A percentile compares a stretch with the other conserved stretches of the same genome.
These are phyloP conservation scores for Manihot esculenta DNA, from an alignment of 441 rosid species.

Conservation along the genomic window DNA sequence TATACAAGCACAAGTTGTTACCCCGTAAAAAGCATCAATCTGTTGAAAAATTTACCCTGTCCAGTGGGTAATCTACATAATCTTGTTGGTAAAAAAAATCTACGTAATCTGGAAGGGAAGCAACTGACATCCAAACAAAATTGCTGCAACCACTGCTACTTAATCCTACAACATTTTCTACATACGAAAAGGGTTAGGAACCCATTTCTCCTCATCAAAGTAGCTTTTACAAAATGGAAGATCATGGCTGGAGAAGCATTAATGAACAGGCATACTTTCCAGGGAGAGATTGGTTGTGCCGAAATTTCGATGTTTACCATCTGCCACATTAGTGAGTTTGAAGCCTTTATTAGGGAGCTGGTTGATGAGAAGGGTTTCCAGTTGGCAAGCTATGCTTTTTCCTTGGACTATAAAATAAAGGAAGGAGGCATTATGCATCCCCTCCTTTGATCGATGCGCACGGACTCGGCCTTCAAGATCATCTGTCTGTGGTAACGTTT, in stretches of 20 bases:
- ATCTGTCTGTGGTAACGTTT: conserved; percentile 61
- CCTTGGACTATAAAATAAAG: conserved; percentile 79
- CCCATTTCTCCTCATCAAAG: conserved; percentile 1
- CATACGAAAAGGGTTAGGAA: not conserved
- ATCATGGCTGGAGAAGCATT: not conserved
- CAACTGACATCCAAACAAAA: conserved; percentile 51
- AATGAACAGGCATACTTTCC: conserved; percentile 38
- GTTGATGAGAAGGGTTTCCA: conserved; percentile 97
- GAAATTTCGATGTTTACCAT: conserved; percentile 91
- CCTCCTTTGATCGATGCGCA: conserved; percentile 70
- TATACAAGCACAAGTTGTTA: not conserved
- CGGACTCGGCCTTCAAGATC: conserved; percentile 87
- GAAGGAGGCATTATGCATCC: conserved; percentile 70
- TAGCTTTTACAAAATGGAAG: conserved; percentile 9
- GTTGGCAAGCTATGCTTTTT: conserved; percentile 89
- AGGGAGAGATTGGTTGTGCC: conserved; percentile 48
- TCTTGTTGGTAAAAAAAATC: too few relatives aligned
- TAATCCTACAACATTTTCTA: not conserved
- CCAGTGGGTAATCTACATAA: not conserved
- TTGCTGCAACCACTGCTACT: conserved; percentile 48
- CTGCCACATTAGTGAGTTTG: conserved; percentile 65
- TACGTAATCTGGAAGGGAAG: conserved; percentile 29
- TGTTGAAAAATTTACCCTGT: not conserved
- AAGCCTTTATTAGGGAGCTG: conserved; percentile 73
- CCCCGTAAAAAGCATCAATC: not conserved